Conservation (phyloP, 139 green algal genomes). For the Desmodesmus armatus region DNA sequence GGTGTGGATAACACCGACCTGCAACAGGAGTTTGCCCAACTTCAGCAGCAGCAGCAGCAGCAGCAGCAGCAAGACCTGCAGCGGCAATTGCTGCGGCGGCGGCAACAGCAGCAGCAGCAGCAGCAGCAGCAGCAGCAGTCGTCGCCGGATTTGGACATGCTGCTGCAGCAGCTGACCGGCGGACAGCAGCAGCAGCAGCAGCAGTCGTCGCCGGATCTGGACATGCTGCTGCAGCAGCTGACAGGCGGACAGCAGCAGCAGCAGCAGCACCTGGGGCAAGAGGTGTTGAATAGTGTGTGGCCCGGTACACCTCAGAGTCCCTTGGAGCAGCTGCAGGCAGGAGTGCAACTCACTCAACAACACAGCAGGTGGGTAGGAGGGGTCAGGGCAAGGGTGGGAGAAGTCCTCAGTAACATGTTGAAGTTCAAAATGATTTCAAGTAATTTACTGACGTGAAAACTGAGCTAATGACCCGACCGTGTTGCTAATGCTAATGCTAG, state of each 20-base stretch:
- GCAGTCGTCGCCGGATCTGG: not conserved
- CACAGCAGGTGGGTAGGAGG: not conserved
- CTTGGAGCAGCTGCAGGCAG: not conserved
- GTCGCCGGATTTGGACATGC: not conserved
- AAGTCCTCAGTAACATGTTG: not conserved
- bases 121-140: not conserved
- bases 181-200: not conserved
- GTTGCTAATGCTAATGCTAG: not conserved
- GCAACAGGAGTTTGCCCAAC: not conserved
- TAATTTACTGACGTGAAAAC: not conserved
- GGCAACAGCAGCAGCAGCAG: conserved; percentile 14
- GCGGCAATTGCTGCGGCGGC: not conserved
- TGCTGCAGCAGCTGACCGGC: not conserved
- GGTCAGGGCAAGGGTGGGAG: not conserved
- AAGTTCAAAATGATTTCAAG: not conserved
- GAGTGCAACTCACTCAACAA: not conserved
- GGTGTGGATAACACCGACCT: not conserved
- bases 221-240: not conserved
- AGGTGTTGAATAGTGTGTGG: not conserved
- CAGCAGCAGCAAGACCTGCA: not conserved
- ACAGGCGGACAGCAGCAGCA: not conserved
- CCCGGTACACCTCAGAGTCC: not conserved
- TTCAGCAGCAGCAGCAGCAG: not conserved
- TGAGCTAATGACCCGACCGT: not conserved
- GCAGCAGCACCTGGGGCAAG: conserved; percentile 6